Base-by-base conservation (phyloP, 257 asterid genomes). In the Solanum chilense region DNA sequence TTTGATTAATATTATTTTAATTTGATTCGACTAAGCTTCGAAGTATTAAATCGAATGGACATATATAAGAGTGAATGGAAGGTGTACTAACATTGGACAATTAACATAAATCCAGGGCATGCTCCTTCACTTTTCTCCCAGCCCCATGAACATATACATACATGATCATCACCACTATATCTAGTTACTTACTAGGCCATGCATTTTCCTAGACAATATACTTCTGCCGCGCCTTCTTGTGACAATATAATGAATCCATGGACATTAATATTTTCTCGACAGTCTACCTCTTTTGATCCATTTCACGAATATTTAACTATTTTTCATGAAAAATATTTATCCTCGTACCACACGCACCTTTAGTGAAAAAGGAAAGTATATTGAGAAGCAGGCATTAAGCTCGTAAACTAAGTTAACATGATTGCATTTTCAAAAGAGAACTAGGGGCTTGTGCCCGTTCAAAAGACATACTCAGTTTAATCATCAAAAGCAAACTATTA, bases 71-170 rank as follows among this genome's bases (percentile, higher is more conserved):
- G 66, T 23, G 25, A 9, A 60, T 1, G 12, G 6, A 60, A 21
- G 6, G 70, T 23, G 31, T 62, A 27, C 39, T 68, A 13, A 20
- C 69, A 16, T 78, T 23, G 73, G 86, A 49, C 70, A 82, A 49
- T 86, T 89, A 91, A 71, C 91, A 81, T 62, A 62, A 88, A 85
- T 20, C 92, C 41, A 91, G 89, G 91, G 90, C 92, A 89, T 88
- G 93, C 92, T 88, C 88, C 76, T 68, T 45, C 69, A 86, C 89
- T 90, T 85, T 88, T 85, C 89, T 75, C 91, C 20, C 74, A 45
- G 4, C 87, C 89, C 91, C 87, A 37, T 44, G 52, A 70, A 39
- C 41, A 37, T 25, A 37, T 37, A 37, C 39, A 16, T 83, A n/a
- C 21, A 39, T n/a, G n/a, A n/a, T 69, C 39, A 78, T 49, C 75